phyloP scores from a whole-genome alignment of 148 eudicot species.

The Chenopodium suecicum region DNA sequence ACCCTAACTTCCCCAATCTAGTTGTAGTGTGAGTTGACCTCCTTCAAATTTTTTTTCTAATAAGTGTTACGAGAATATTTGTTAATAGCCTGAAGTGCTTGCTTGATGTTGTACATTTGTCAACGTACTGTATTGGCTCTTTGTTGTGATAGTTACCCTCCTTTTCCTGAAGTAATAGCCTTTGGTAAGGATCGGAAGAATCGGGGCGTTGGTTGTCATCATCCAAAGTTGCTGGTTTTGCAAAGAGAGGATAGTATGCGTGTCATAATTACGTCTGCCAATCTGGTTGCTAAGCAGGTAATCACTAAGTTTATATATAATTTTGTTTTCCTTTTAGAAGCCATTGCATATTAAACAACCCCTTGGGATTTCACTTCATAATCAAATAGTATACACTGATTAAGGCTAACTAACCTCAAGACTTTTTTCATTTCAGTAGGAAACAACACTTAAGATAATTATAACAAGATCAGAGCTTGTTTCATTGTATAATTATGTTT shows the following conservation, averaged over 20 bases:
- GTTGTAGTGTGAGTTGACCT: constrained; percentile 66
- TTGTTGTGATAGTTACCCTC: constrained; percentile 68
- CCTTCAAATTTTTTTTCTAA: not conserved
- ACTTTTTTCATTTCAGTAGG: not conserved
- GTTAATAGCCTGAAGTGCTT: not conserved
- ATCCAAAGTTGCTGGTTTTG: constrained; percentile 81
- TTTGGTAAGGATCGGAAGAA: constrained; percentile 76
- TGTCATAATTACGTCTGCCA: constrained; percentile 79
- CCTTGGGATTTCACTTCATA: not conserved
- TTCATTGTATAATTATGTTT: not conserved
- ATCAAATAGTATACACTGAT: not conserved
- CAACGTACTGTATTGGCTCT: constrained; percentile 17
- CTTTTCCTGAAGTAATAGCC: constrained; percentile 82
- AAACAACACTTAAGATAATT: not conserved
- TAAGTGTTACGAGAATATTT: not conserved
- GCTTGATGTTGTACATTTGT: constrained; percentile 14
- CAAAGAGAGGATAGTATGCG: constrained; percentile 79
- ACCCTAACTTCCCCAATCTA: constrained; percentile 69
- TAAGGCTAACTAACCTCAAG: not conserved
- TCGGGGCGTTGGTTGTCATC: constrained; percentile 89
- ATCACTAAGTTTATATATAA: not conserved
- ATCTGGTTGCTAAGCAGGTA: constrained; percentile 85
- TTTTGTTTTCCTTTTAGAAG: not conserved
- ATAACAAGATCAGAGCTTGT: not conserved
- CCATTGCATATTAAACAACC: not conserved